Base-by-base conservation (phyloP, 345 rosid genomes). In the Eucalyptus tenuipes region DNA sequence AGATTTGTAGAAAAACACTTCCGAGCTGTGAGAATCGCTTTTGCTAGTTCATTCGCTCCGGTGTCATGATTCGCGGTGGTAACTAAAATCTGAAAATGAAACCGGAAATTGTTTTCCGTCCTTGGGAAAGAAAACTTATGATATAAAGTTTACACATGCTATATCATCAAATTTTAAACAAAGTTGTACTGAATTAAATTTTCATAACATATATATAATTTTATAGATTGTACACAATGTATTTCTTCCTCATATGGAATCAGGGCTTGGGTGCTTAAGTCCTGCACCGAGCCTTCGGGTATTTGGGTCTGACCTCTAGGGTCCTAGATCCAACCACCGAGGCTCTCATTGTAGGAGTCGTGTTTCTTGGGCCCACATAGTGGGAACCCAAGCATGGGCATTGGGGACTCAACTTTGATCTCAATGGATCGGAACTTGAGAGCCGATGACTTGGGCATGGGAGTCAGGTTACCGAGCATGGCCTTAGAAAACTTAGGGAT, bases 401-500 rank as follows among this genome's bases (percentile, higher is more conserved):
- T 55, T 24, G 61, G 61, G 6, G 61, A 55, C 61, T 55, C 61
- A 55, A 55, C 61, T 55, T 10, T 2, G 4, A 25, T 59, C 31
- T 59, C 31, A 27, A 59, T 59, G 31, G 16, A 59, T 13, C 0
- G 1, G 8, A 27, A 59, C 16, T 59, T 3, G 31, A 27, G 68
- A 11, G 68, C 3, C 15, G 0, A 59, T 59, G n/a, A 27, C 31
- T 27, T 59, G 16, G 8, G 31, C 68, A 59, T 29, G 16, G 2
- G 3, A 6, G 4, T 3, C 0, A 13, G 2, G 31, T 57, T 27
- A 16, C 3, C 0, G 0, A 0, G 31, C 66, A 59, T 59, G n/a
- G 31, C 31, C 14, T 27, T 12, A 25, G 31, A 6, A 7, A 27
- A 29, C 15, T 59, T 0, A 27, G 0, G 68, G 15, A 59, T 11